These are phyloP conservation scores for Dendrobium officinale DNA, from an alignment of 106 monocot genomes.

Conservation along the genomic window DNA sequence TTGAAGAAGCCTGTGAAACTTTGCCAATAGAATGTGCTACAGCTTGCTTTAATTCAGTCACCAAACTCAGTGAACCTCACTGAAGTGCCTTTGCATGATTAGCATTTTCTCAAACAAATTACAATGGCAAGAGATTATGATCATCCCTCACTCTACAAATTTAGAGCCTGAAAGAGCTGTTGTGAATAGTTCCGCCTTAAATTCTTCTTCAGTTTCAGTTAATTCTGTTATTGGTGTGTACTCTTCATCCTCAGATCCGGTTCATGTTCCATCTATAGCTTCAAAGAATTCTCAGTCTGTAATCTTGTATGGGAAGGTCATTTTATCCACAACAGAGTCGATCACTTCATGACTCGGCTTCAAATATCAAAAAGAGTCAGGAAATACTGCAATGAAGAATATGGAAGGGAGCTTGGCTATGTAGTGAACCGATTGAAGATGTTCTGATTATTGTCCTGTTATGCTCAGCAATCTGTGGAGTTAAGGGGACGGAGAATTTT, in stretches of 20 bases:
- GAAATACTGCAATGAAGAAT: too few relatives aligned
- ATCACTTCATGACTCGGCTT: slow-evolving; percentile 16
- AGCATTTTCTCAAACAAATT: too few relatives aligned
- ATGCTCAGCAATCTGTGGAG: too few relatives aligned
- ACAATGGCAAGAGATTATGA: not conserved
- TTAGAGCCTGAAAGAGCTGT: slow-evolving; percentile 10
- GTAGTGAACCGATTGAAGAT: too few relatives aligned
- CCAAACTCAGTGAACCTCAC: not conserved
- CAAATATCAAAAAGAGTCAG: slow-evolving; percentile 15
- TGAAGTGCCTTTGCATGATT: not conserved
- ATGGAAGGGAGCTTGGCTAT: too few relatives aligned
- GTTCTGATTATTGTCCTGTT: too few relatives aligned
- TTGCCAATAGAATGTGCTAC: slow-evolving; percentile 29
- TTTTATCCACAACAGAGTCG: slow-evolving; percentile 12
- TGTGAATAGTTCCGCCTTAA: slow-evolving; percentile 5
- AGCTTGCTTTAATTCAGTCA: slow-evolving; percentile 35
- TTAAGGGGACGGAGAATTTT: too few relatives aligned
- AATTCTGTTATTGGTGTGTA: slow-evolving; percentile 44
- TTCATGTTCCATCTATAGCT: slow-evolving; percentile 57
- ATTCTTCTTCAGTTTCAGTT: slow-evolving; percentile 22
- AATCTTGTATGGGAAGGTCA: slow-evolving; percentile 25
- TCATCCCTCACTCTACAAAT: not conserved
- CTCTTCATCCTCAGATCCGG: slow-evolving; percentile 63
- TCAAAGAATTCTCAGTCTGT: slow-evolving; percentile 23
- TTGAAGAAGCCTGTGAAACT: slow-evolving; percentile 45